Percentiles rank a stretch among this genome's conserved stretches.
phyloP scores from a whole-genome alignment of 108 stramenopile genomes.

The Aurantiochytrium sp. region DNA sequence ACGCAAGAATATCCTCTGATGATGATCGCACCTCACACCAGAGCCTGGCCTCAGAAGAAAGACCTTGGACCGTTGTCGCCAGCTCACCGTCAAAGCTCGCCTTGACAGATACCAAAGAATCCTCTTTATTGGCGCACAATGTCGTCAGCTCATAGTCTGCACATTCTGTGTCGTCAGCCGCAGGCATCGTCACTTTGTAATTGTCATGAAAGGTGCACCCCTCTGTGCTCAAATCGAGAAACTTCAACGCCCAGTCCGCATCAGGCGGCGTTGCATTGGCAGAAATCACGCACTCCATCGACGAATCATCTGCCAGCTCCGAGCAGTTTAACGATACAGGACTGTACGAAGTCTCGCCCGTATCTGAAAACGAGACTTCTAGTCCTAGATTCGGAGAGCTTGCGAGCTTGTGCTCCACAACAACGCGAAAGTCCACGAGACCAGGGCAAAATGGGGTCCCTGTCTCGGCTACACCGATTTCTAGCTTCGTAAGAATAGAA shows the following conservation, averaged over 20 bases:
- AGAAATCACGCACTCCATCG: not conserved
- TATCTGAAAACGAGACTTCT: not conserved
- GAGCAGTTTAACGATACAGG: not conserved
- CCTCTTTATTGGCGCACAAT: not conserved
- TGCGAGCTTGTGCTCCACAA: not conserved
- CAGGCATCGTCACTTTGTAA: not conserved
- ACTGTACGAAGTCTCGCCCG: not conserved
- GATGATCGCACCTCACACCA: not conserved
- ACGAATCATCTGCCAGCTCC: not conserved
- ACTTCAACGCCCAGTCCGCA: not conserved
- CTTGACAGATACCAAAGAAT: not conserved
- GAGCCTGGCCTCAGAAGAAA: not conserved
- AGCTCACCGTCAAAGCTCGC: not conserved
- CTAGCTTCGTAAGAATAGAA: not conserved
- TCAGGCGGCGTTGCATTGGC: not conserved
- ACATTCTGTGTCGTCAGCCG: not conserved
- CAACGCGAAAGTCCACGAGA: not conserved
- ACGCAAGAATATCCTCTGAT: not conserved
- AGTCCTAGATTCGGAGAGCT: not conserved
- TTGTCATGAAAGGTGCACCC: not conserved
- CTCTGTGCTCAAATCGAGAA: not conserved
- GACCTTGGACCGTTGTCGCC: not conserved
- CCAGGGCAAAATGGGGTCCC: not conserved
- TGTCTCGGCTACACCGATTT: not conserved
- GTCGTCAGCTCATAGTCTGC: not conserved